Evolutionary conservation across 495 filamentous ascomycete species (phyloP), one percentile per base, ranked within the genome.

Genomic region (Talaromyces proteolyticus): DNA sequence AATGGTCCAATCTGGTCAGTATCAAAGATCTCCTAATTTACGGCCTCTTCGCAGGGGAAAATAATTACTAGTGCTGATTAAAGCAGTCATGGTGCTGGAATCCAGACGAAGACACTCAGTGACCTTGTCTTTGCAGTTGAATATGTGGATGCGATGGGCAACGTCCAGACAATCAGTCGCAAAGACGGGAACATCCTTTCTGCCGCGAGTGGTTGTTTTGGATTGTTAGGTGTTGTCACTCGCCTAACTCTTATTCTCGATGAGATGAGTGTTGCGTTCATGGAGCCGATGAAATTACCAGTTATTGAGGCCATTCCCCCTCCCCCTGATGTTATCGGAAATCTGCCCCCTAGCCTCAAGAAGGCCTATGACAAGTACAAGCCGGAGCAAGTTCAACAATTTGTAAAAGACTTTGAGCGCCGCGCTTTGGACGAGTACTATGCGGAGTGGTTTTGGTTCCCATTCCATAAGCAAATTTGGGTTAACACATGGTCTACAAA

Each of bases 361-460:
- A n/a, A n/a, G n/a, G n/a, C n/a, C n/a, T n/a, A n/a, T n/a, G n/a
- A n/a, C n/a, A n/a, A n/a, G n/a, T n/a, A n/a, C n/a, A n/a, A n/a
- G n/a, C 58, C 61, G 8, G 55, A 64, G 18, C 63, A 65, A 6
- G 69, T 80, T 22, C 76, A 76, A 19, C 22, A 52, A 10, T 65
- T 67, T 12, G 53, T 78, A 0, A 55, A 62, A 10, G 55, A 34
- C 4, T 76, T 74, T 42, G 54, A 65, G 44, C 45, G 52, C 0
- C 59, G 69, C 0, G 77, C 74, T 18, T 50, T 53, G 7, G 57
- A 72, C 21, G 60, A 69, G 39, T 79, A 73, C 49, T 79, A 78
- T 42, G 57, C 66, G 0, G 76, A 80, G 52, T 78, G 71, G 68
- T 79, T 79, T 53, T 79, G 76, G 76, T 80, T 77, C 54, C 61